Evolutionary conservation across 306 rosid genomes (phyloP), one percentile per base, ranked within the genome.

Genomic region (Castanopsis chinensis): DNA sequence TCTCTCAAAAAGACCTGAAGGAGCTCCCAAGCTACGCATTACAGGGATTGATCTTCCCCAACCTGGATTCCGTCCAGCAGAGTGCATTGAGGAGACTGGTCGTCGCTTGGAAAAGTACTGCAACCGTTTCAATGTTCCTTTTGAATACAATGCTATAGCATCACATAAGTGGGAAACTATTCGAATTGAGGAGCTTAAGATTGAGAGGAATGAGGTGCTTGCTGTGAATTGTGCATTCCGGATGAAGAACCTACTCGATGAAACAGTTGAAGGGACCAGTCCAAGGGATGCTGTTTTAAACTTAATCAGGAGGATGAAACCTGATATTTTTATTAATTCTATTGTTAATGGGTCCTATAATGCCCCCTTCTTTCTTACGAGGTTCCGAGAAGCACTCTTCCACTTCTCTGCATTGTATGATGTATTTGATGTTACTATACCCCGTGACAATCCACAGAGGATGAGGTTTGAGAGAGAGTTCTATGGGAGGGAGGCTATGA

Each of bases 1-100:
- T 15, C 90, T 93, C 37, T 83, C 97, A 9, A 19, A 41, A 41
- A 83, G 92, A 65, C 72, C 64, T 2, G 89, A 84, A 1, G 95
- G 93, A 25, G 87, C 64, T 87, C 82, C 19, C 28, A 83, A 83
- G 74, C 79, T 86, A 53, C 85, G 89, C 15, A 83, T 86, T 71
- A 93, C 98, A 0, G 98, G 95, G 76, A 91, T 93, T 67, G 98
- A 93, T 76, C 65, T 82, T 86, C 98, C 98, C 25, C 93, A 89
- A 69, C 78, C 86, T 4, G 97, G 98, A n/a, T 93, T 93, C 78
- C 91, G 97, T n/a, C 98, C 98, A 0, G 70, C 90, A 1, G 95
- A 90, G 57, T 79, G 90, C 67, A 81, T 90, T 10, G 90, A 86
- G 86, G 98, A 93, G 82, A 93, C 92, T 10, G 98, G 98, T 5